Conservation (phyloP, 2,329 filamentous ascomycete species). For the Apiospora marii region DNA sequence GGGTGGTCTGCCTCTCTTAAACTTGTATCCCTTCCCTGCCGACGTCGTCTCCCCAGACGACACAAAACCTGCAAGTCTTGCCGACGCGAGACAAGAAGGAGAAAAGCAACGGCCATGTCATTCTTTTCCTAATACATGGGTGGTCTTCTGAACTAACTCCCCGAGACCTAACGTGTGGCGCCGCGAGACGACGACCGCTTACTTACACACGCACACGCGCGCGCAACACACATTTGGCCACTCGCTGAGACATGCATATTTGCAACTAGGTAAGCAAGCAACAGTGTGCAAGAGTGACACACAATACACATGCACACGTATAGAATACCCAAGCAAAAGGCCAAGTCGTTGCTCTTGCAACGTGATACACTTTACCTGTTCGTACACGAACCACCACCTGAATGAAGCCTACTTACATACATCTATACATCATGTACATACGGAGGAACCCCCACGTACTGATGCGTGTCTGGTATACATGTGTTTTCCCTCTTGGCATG, state of each 20-base stretch:
- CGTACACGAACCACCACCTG: not conserved
- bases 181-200: too few relatives aligned
- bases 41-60: too few relatives aligned
- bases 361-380: not conserved
- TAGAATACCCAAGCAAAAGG: not conserved
- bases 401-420: slow-evolving; percentile 12
- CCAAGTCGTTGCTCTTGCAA: not conserved
- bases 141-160: not conserved
- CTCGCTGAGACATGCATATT: slow-evolving; percentile 24
- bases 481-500: not conserved
- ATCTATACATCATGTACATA: slow-evolving; percentile 3
- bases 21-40: not conserved
- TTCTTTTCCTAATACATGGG: not conserved
- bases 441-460: slow-evolving; percentile 9
- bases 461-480: not conserved
- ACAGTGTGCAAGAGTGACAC: not conserved
- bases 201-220: slow-evolving; percentile 16
- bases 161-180: slow-evolving; percentile 13
- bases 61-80: not conserved
- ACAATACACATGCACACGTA: slow-evolving; percentile 25
- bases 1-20: not conserved
- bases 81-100: not conserved
- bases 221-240: slow-evolving; percentile 15
- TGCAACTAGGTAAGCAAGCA: slow-evolving; percentile 12
- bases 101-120: not conserved